Base-by-base conservation (phyloP, 2,329 filamentous ascomycete genomes). In the Sporothrix protearum region DNA sequence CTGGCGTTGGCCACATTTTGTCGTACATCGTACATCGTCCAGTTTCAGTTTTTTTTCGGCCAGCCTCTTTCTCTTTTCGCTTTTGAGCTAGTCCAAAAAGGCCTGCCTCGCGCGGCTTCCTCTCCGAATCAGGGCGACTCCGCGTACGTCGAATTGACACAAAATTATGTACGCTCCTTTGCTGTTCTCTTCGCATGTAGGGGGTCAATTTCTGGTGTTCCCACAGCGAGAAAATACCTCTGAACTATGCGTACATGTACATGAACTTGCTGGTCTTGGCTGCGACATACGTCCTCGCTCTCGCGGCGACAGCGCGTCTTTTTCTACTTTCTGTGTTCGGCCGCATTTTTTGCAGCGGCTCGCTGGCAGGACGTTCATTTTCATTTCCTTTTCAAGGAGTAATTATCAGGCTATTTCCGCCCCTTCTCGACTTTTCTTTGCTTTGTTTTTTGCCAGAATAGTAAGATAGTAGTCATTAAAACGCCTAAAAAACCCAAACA, bases 61-160 rank as follows among this genome's bases (percentile, higher is more conserved):
- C 57, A 69, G n/a, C 57, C 16, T 63, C 51, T 66, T 22, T 10
- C 59, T 57, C n/a, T 51, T 69, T 67, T 61, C 22, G 25, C 39
- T 47, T 33, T 28, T 1, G 16, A 3, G 45, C 72, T 73, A 73
- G 68, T 57, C 70, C 49, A 7, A 42, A 69, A 71, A 16, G 19
- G 53, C 64, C 67, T 49, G 39, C 57, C 63, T 71, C 47, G 28
- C 47, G 70, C 72, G 72, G 72, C 47, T 42, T 57, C 36, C 16
- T 45, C 25, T 72, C 72, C 68, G 16, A 72, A 73, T 71, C 12
- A 67, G 72, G 36, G 28, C 63, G n/a, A 42, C 59, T 45, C 36
- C n/a, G 36, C 12, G n/a, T 45, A 45, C 33, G n/a, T n/a, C n/a
- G n/a, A n/a, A n/a, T 45, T 64, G 36, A n/a, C 59, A 45, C 45